These are phyloP conservation scores for Crithidia expoeki DNA, from an alignment of 208 protist species.

Conservation along the genomic window DNA sequence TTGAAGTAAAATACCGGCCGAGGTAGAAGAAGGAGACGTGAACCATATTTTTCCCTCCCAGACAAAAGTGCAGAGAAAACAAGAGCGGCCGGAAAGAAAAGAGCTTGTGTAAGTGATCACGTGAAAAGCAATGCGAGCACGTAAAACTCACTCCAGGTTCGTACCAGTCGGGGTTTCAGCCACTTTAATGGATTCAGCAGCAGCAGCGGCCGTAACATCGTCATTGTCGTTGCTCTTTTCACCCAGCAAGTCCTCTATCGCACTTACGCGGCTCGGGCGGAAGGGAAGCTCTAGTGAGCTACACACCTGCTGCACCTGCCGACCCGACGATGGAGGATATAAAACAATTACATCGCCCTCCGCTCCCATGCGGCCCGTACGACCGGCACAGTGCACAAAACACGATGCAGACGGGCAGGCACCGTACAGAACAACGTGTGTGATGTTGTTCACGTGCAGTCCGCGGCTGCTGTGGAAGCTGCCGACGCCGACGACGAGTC, in stretches of 20 bases:
- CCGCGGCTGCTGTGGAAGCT: conserved; percentile 71
- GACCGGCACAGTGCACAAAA: conserved; percentile 90
- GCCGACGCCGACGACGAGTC: conserved; percentile 71
- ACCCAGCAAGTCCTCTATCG: conserved; percentile 61
- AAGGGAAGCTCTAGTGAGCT: conserved; percentile 78
- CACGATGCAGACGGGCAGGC: conserved; percentile 51
- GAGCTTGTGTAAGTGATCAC: too few species aligned
- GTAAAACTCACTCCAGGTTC: too few species aligned
- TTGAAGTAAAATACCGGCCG: too few species aligned
- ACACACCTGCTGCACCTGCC: conserved; percentile 79
- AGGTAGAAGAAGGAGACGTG: too few species aligned
- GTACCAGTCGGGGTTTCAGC: too few species aligned
- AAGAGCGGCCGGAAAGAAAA: too few species aligned
- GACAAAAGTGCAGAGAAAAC: too few species aligned
- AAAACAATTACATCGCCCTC: conserved; percentile 83
- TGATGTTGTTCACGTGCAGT: conserved; percentile 81
- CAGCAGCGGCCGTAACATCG: neutral
- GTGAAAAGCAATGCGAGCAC: too few species aligned
- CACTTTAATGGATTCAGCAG: too few species aligned
- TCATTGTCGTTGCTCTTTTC: neutral
- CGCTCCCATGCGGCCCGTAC: conserved; percentile 84
- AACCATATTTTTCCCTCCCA: too few species aligned
- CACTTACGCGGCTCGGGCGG: conserved; percentile 49
- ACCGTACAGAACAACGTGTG: conserved; percentile 87
- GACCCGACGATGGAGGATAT: conserved; percentile 70